Evolutionary conservation across 768 basidiomycete genomes (phyloP).

Genomic region (Tephrocybe rancida): DNA sequence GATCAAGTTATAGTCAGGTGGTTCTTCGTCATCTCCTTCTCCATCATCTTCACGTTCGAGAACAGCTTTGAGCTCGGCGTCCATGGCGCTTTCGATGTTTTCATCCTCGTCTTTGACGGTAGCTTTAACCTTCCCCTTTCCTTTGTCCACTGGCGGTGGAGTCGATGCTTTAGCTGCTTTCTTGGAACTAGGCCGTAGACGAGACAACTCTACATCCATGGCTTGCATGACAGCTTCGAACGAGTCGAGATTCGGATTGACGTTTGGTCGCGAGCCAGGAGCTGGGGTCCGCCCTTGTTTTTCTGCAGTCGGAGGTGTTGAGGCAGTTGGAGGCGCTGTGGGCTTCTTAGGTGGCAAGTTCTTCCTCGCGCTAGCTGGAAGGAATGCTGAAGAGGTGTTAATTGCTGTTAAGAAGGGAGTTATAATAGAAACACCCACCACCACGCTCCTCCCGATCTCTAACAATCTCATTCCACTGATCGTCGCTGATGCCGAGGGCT

Average conservation of each 20-base stretch:
- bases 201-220: slow-evolving; percentile 84
- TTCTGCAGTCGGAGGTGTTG: not conserved
- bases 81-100: slow-evolving; percentile 88
- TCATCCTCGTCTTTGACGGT: slow-evolving; percentile 45
- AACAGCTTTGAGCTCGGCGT: slow-evolving; percentile 74
- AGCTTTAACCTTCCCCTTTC: slow-evolving; percentile 53
- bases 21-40: slow-evolving; percentile 57
- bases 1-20: slow-evolving; percentile 87
- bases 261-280: slow-evolving; percentile 40
- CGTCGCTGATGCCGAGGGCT: slow-evolving; percentile 83
- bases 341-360: slow-evolving; percentile 18
- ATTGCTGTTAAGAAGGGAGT: not conserved
- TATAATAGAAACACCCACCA: slow-evolving; percentile 52
- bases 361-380: slow-evolving; percentile 44
- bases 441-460: slow-evolving; percentile 76
- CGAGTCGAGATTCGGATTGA: slow-evolving; percentile 79
- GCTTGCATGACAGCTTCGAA: slow-evolving; percentile 97
- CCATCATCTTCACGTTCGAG: slow-evolving; percentile 52
- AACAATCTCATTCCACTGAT: slow-evolving; percentile 90
- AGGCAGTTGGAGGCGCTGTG: slow-evolving; percentile 1
- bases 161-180: slow-evolving; percentile 16
- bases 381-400: slow-evolving; percentile 48
- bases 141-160: slow-evolving; percentile 17
- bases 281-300: slow-evolving; percentile 18
- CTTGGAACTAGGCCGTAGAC: slow-evolving; percentile 34